Base-by-base conservation (phyloP, 768 basidiomycete genomes). In the Steccherinum ochraceum region DNA sequence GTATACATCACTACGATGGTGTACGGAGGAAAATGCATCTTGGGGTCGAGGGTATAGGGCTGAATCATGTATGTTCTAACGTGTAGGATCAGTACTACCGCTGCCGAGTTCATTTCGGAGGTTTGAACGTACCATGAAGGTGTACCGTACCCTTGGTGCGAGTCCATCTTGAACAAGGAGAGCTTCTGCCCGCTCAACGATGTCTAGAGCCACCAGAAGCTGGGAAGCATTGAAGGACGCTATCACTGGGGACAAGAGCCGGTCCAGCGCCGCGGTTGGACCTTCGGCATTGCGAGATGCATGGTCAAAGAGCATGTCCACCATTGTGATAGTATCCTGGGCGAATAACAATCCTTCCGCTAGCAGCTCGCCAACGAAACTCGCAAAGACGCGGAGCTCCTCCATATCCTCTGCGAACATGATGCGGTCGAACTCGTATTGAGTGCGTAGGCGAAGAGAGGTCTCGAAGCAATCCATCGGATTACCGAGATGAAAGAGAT, bases 281-380 rank as follows among this genome's bases (percentile, higher is more conserved):
- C 26, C 40, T 24, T 57, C 58, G 5, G 60, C 52, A 40, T 53
- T 52, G 25, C 40, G 40, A 26, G 52, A 50, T 3, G 53, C 52
- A 16, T 47, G 49, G 5, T 24, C 18, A 30, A 61, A 58, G 3
- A 65, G 49, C 3, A 27, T 16, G 13, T 55, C 46, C 7, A 64
- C 30, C n/a, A 61, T 25, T 12, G 60, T 58, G 19, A 49, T 52
- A n/a, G 61, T 45, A 44, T 66, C 64, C 5, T 48, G 52, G 26
- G 53, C 24, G 35, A 46, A 24, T 12, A 66, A 30, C 12, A 61
- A 53, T 5, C 56, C 60, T 16, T 60, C 54, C 12, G 60, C 56
- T 16, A 66, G 49, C 2, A 66, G 46, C 50, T 62, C 60, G 7
- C 57, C 62, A 2, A 55, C 27, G 48, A 64, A 64, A 2, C 50